Base-by-base conservation (phyloP, 495 filamentous ascomycete genomes). In the Lophiostoma macrostomum region DNA sequence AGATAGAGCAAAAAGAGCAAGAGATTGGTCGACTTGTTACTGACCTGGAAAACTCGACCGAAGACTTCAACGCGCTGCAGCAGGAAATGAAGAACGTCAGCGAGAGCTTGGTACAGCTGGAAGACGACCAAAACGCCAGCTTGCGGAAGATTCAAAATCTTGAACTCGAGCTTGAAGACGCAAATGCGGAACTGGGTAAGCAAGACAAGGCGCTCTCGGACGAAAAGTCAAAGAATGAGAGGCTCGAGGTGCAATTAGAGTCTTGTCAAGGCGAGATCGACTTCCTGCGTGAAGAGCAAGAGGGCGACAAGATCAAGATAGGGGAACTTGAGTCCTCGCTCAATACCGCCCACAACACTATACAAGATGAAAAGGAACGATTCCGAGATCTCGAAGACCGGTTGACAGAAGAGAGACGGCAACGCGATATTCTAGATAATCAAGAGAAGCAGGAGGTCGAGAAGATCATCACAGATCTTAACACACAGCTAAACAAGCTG, bases 271-370 rank as follows among this genome's bases (percentile, higher is more conserved):
- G 84, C 41, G 93, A 98, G 70, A 95, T 97, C 67, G 81, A 86
- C 0, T 98, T 98, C 80, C 67, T 98, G 22, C 83, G 94, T 5
- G 94, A 98, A 64, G 93, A 98, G 72, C 93, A 97, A 73, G 93
- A 98, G 68, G 83, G 80, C 29, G 94, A 98, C 69, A 98, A 97
- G 78, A 96, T 98, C 65, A 89, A 89, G 68, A 98, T 97, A 58
- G 90, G 93, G 18, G 88, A 96, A 58, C 74, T 97, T 3, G 89
- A 96, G 63, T 84, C 85, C 8, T 80, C 83, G 19, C 72, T 96
- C 12, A 87, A 88, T 67, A 83, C 80, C 29, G 79, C 82, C 49
- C 80, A 89, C 65, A 76, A 84, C 56, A 78, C 73, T 27, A 71
- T 96, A 24, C 76, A 83, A 31, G 90, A 88, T 38, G 90, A 96